Evolutionary conservation across 257 asterid genomes (phyloP).

Genomic region (Solanum pimpinellifolium): DNA sequence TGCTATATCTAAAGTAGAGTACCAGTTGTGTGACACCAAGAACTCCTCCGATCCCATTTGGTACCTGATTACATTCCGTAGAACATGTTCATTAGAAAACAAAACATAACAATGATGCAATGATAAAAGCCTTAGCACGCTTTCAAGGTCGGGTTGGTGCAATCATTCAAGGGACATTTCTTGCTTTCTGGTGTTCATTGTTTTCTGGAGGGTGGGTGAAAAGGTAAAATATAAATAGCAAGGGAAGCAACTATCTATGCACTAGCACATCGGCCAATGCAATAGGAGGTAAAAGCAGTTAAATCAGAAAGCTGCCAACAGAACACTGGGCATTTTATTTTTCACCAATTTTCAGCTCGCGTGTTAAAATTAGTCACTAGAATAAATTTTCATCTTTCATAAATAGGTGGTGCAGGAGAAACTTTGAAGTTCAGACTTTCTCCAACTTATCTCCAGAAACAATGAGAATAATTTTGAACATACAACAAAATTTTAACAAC

Average conservation of each 20-base stretch:
- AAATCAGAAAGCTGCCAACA: not conserved
- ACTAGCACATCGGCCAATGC: slow-evolving; percentile 19
- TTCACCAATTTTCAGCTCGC: not conserved
- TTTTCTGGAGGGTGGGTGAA: not conserved
- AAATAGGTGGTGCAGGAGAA: not conserved
- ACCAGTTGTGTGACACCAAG: slow-evolving; percentile 65
- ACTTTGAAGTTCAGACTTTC: not conserved
- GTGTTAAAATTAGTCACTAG: not conserved
- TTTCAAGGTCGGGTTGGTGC: not conserved
- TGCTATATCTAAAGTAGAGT: slow-evolving; percentile 51
- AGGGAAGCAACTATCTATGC: slow-evolving; percentile 19
- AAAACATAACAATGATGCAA: not conserved
- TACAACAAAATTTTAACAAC: not conserved
- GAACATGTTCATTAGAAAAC: not conserved
- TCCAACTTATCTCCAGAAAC: not conserved
- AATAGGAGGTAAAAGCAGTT: not conserved
- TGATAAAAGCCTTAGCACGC: not conserved
- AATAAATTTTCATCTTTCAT: not conserved
- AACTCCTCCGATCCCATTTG: slow-evolving; percentile 75
- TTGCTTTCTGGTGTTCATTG: not conserved
- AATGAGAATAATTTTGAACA: not conserved
- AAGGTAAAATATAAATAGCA: not conserved
- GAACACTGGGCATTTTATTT: slow-evolving; percentile 9
- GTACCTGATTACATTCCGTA: slow-evolving; percentile 33
- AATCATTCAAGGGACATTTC: not conserved